A percentile compares a stretch with the other conserved stretches of the same genome.
phyloP scores from a whole-genome alignment of 2,329 filamentous ascomycete genomes.

The Fusarium irregulare region DNA sequence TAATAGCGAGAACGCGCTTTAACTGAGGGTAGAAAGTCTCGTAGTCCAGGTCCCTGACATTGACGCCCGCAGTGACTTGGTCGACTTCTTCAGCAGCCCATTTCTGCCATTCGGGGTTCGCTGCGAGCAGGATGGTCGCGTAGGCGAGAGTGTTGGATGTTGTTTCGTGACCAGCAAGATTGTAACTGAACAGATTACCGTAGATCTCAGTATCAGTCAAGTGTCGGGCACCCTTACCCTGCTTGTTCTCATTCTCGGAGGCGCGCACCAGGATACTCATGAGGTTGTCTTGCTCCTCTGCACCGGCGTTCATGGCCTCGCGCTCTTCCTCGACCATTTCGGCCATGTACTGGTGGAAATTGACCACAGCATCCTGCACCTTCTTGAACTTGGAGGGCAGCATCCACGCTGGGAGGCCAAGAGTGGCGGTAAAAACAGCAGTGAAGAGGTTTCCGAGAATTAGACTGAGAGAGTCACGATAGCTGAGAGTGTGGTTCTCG shows the following conservation, averaged over 20 bases:
- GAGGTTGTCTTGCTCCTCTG: constrained; percentile 24
- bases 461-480: constrained; percentile 27
- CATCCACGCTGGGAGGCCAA: constrained; percentile 26
- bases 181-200: constrained; percentile 61
- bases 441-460: constrained; percentile 35
- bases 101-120: constrained; percentile 57
- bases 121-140: constrained; percentile 57
- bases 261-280: constrained; percentile 40
- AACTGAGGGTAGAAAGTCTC: constrained; percentile 36
- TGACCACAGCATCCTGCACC: constrained; percentile 31
- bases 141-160: constrained; percentile 59
- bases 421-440: constrained; percentile 29
- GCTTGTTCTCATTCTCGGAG: constrained; percentile 21
- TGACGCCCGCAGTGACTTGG: constrained; percentile 19
- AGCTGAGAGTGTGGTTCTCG: constrained; percentile 32
- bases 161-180: constrained; percentile 64
- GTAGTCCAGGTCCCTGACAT: constrained; percentile 31
- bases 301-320: constrained; percentile 20
- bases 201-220: constrained; percentile 58
- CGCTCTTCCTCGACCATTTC: constrained; percentile 36
- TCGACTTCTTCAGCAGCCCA: constrained; percentile 56
- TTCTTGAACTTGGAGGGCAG: constrained; percentile 31
- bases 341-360: constrained; percentile 38
- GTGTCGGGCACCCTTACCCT: constrained; percentile 23
- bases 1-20: constrained; percentile 36